Base-by-base conservation (phyloP, 331 rosid genomes). In the Erythrophleum ivorense region DNA sequence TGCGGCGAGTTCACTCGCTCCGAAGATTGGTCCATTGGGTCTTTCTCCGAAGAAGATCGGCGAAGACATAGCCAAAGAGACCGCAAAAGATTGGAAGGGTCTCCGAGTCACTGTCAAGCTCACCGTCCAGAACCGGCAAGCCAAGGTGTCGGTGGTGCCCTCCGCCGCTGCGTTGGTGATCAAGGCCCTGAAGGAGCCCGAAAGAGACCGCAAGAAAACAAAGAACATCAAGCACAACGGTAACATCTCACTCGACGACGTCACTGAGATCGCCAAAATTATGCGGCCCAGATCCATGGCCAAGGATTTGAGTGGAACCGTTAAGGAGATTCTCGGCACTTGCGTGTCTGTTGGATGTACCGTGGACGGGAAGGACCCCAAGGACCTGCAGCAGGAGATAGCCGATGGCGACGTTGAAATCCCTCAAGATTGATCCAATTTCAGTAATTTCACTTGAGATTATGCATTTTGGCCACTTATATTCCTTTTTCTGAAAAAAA, bases 41-140 rank as follows among this genome's bases (percentile, higher is more conserved):
- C 94, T 92, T 34, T 92, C 95, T 49, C 97, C 93, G 0, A 91
- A 92, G 85, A 92, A 92, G 87, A 91, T 92, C 84, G 95, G 95
- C 34, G 95, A 91, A 48, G 97, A 92, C 88, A 92, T 92, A 0
- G 94, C 97, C 18, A 92, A 92, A 19, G 95, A 92, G 71, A 92
- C 94, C 0, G 95, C 97, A 6, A 92, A 91, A 81, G 95, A 89
- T 57, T 92, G 97, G 97, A 92, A 92, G 91, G 97, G 97, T 1
- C 91, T 92, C 69, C 83, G 95, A 0, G 95, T 92, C 34, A 91
- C 94, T 0, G 97, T 92, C 16, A 92, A 92, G 87, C 94, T 92
- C 0, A 92, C 95, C 0, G 97, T 92, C 2, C 97, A 92, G 90
- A 92, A 92, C 38, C 90, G 95, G 0, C 97, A 92, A 78, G 97